phyloP scores from a whole-genome alignment of 2,329 filamentous ascomycete species.

The Pyricularia grisea region DNA sequence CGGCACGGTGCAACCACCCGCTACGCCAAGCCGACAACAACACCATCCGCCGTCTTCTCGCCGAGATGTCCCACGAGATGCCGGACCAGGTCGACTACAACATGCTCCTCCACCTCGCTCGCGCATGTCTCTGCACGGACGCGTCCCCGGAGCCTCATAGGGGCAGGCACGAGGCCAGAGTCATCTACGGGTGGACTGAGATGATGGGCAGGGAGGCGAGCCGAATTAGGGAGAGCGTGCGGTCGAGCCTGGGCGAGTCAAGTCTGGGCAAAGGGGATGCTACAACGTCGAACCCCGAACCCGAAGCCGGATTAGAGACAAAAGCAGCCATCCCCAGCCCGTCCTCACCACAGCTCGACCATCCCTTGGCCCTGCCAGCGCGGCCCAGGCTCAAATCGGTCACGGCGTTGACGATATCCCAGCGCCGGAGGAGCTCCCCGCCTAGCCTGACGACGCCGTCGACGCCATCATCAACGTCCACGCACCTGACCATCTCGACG shows the following conservation, averaged over 20 bases:
- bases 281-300: background rate
- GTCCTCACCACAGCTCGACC: background rate
- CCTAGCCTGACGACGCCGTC: background rate
- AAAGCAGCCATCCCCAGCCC: background rate
- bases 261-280: background rate
- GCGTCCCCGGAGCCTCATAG: slow-evolving; percentile 4
- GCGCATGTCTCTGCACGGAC: slow-evolving; percentile 7
- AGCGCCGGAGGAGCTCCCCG: slow-evolving; percentile 1
- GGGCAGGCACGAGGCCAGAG: slow-evolving; percentile 4
- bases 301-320: background rate
- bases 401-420: slow-evolving; percentile 4
- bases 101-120: slow-evolving; percentile 6
- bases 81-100: slow-evolving; percentile 7
- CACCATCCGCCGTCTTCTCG: slow-evolving; percentile 6
- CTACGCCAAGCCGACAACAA: slow-evolving; percentile 4
- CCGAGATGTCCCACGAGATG: slow-evolving; percentile 3
- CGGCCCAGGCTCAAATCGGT: background rate
- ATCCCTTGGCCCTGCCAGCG: background rate
- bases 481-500: slow-evolving; percentile 2
- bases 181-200: slow-evolving; percentile 7
- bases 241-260: background rate
- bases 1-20: slow-evolving; percentile 1
- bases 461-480: background rate
- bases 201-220: slow-evolving; percentile 5
- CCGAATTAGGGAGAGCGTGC: background rate